Conservation (phyloP, 768 basidiomycete species). For the Leccinum olivaceopallidum region DNA sequence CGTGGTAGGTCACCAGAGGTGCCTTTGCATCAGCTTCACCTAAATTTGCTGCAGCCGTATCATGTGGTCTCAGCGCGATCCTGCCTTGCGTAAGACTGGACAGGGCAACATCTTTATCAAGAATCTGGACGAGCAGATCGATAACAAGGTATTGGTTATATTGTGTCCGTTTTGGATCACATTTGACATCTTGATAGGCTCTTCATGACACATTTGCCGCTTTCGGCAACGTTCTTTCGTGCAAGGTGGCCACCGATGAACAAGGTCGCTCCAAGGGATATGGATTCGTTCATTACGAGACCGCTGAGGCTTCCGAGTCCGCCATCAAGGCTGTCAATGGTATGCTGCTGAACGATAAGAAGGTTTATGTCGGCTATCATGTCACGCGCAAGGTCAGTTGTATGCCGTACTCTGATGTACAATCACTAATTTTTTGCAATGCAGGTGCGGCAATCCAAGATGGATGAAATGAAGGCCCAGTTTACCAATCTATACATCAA, state of each 20-base stretch:
- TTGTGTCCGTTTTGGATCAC: not conserved
- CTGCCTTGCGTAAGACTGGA: constrained; percentile 97
- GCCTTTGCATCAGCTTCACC: not conserved
- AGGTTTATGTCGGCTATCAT: constrained; percentile 97
- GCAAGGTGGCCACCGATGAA: constrained; percentile 98
- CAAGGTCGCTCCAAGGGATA: constrained; percentile 96
- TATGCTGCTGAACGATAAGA: constrained; percentile 99
- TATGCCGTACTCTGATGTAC: no score
- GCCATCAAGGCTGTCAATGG: constrained; percentile 99
- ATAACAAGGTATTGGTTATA: constrained; percentile 76
- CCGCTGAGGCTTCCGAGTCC: constrained; percentile 90
- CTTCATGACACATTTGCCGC: constrained; percentile 99
- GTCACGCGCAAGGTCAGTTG: constrained; percentile 86
- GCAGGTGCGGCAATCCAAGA: constrained; percentile 95
- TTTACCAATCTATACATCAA: constrained; percentile 99
- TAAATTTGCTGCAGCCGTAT: constrained; percentile 66
- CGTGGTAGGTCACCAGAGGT: constrained; percentile 62
- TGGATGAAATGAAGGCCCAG: constrained; percentile 96
- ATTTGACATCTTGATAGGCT: constrained; percentile 52
- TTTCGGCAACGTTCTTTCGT: constrained; percentile 97
- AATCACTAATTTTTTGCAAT: not conserved
- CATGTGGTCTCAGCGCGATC: constrained; percentile 99
- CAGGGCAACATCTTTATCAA: constrained; percentile 99
- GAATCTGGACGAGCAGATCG: constrained; percentile 95
- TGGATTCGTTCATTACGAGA: constrained; percentile 99